Evolutionary conservation across 2,329 filamentous ascomycete species (phyloP).

Genomic region (Fusarium sulawesiense): DNA sequence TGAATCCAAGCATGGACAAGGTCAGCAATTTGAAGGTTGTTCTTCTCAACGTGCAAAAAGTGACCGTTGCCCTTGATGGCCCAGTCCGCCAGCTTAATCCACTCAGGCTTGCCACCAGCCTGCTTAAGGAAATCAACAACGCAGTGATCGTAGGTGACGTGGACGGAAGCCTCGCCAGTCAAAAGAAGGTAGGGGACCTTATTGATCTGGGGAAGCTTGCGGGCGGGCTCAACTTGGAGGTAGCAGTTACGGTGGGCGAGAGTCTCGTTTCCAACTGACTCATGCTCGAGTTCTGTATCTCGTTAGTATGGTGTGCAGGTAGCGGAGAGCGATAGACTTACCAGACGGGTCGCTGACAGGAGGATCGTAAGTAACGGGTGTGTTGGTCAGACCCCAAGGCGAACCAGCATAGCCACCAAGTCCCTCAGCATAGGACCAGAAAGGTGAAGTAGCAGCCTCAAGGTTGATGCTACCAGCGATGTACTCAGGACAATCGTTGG

Average conservation of each 20-base stretch:
- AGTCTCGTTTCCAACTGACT: constrained; percentile 30
- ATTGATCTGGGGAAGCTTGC: constrained; percentile 28
- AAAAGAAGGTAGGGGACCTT: constrained; percentile 30
- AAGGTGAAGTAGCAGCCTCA: constrained; percentile 31
- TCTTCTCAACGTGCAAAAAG: constrained; percentile 37
- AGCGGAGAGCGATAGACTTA: background rate
- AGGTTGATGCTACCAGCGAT: constrained; percentile 36
- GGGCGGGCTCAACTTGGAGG: constrained; percentile 28
- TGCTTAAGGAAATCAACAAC: constrained; percentile 28
- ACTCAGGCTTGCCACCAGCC: constrained; percentile 28
- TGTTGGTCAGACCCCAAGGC: constrained; percentile 31
- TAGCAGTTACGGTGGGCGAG: constrained; percentile 30
- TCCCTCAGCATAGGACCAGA: constrained; percentile 34
- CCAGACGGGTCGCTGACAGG: constrained; percentile 26
- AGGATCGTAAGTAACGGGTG: constrained; percentile 31
- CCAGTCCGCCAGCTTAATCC: constrained; percentile 22
- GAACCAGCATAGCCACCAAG: constrained; percentile 19
- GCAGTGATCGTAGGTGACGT: constrained; percentile 30
- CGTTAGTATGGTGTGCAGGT: background rate
- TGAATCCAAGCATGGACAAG: constrained; percentile 16
- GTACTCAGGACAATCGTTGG: constrained; percentile 29
- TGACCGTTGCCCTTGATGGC: constrained; percentile 35
- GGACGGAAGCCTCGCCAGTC: constrained; percentile 33
- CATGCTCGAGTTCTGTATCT: constrained; percentile 12
- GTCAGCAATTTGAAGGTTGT: constrained; percentile 32